Conservation (phyloP, 345 rosid genomes). For the Gossypium rotundifolium region DNA sequence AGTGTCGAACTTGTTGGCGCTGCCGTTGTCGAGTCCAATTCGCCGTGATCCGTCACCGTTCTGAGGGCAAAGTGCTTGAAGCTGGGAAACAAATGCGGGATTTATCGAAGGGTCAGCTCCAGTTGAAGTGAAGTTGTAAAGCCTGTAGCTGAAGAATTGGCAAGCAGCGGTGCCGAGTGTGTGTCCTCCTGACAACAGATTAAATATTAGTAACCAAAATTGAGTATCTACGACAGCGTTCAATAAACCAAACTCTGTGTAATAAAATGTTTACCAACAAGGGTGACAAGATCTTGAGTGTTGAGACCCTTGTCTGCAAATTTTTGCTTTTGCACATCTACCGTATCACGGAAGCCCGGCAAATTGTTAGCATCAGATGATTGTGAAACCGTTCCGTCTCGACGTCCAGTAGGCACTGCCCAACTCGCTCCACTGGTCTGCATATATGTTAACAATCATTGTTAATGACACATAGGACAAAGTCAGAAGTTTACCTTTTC, state of each 20-base stretch:
- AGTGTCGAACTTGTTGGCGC: constrained; percentile 37
- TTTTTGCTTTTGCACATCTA: constrained; percentile 19
- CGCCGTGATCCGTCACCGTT: constrained; percentile 35
- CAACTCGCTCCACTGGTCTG: constrained; percentile 34
- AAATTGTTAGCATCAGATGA: constrained; percentile 20
- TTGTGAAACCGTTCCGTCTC: constrained; percentile 27
- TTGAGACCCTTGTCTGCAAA: constrained; percentile 23
- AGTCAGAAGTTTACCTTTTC: no score
- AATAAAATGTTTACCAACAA: constrained; percentile 25
- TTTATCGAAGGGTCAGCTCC: constrained; percentile 36
- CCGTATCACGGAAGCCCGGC: constrained; percentile 20
- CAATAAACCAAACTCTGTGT: neutral
- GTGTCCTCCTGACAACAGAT: constrained; percentile 38
- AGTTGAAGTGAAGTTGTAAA: constrained; percentile 27
- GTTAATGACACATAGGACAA: neutral
- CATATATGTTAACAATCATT: neutral
- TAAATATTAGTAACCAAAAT: neutral
- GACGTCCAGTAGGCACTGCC: constrained; percentile 31
- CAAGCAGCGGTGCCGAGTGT: constrained; percentile 52
- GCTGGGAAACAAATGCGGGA: constrained; percentile 31
- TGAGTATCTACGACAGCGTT: neutral
- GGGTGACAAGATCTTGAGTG: constrained; percentile 34
- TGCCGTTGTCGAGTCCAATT: constrained; percentile 45
- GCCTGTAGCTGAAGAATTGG: constrained; percentile 32
- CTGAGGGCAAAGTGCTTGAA: constrained; percentile 37